Conservation (phyloP, 2,329 filamentous ascomycete genomes). For the Cercospora citrullina region DNA sequence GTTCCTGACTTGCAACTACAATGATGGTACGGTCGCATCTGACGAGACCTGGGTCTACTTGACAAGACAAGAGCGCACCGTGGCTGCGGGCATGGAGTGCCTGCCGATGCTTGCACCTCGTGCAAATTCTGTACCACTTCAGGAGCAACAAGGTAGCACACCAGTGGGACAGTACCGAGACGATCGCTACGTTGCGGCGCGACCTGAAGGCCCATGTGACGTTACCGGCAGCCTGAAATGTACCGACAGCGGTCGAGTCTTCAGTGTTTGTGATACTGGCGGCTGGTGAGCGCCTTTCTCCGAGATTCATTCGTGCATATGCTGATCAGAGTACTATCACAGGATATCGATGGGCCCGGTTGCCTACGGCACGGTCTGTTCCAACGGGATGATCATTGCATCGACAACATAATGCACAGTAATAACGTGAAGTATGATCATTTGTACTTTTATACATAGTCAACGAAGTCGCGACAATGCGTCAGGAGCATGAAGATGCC, state of each 20-base stretch:
- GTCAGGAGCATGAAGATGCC: background rate
- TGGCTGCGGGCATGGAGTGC: slow-evolving; percentile 42
- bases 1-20: slow-evolving; percentile 43
- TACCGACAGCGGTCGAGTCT: slow-evolving; percentile 31
- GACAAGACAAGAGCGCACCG: slow-evolving; percentile 31
- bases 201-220: slow-evolving; percentile 35
- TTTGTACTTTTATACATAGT: background rate
- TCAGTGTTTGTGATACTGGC: slow-evolving; percentile 37
- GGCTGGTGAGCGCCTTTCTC: slow-evolving; percentile 28
- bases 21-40: slow-evolving; percentile 26
- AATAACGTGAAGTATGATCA: background rate
- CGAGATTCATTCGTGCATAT: background rate
- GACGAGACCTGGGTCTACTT: slow-evolving; percentile 36
- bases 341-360: slow-evolving; percentile 36
- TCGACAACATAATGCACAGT: background rate
- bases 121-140: slow-evolving; percentile 19
- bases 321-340: background rate
- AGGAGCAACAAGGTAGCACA: slow-evolving; percentile 33
- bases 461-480: background rate
- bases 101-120: slow-evolving; percentile 37
- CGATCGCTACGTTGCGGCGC: slow-evolving; percentile 36
- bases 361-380: slow-evolving; percentile 35
- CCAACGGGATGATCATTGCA: slow-evolving; percentile 20
- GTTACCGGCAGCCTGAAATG: slow-evolving; percentile 34
- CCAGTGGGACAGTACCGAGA: slow-evolving; percentile 36